These are phyloP conservation scores for Rhododendron griersonianum DNA, from an alignment of 148 eudicot genomes.

Conservation along the genomic window DNA sequence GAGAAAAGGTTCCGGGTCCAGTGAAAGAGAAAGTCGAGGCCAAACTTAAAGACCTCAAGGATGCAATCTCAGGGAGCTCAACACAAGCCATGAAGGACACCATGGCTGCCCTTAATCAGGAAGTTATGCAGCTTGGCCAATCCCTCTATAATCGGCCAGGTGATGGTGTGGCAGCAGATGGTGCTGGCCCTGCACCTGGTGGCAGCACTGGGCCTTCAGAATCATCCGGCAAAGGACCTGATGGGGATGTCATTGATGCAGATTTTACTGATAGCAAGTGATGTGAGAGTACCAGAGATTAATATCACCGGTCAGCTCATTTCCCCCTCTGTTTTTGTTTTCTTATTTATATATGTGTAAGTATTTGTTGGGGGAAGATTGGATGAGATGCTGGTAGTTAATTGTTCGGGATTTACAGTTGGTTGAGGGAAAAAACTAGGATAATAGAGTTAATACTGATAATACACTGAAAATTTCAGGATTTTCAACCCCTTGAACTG, in stretches of 20 bases:
- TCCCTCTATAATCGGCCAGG: conserved; percentile 42
- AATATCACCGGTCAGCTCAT: not conserved
- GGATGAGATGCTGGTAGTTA: conserved; percentile 5
- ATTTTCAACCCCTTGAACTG: too few relatives aligned
- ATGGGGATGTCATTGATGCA: conserved; percentile 46
- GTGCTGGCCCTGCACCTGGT: conserved; percentile 28
- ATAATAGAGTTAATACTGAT: not conserved
- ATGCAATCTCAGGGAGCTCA: conserved; percentile 34
- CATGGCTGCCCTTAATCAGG: conserved; percentile 43
- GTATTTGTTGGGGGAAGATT: not conserved
- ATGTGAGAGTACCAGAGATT: not conserved
- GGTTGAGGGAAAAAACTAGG: not conserved
- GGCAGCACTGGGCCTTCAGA: conserved; percentile 24
- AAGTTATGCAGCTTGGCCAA: conserved; percentile 49
- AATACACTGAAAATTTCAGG: not conserved
- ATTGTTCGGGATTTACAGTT: not conserved
- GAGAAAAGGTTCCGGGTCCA: conserved; percentile 42
- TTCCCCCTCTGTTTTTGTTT: not conserved
- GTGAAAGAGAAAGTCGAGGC: conserved; percentile 45
- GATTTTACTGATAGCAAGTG: conserved; percentile 31
- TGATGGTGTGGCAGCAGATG: conserved; percentile 17
- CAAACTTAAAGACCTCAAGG: conserved; percentile 37
- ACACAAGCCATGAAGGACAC: conserved; percentile 41
- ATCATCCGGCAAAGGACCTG: conserved; percentile 29
- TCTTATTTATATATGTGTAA: not conserved